phyloP scores from a whole-genome alignment of 2,329 filamentous ascomycete genomes.

The Alternaria sp. region DNA sequence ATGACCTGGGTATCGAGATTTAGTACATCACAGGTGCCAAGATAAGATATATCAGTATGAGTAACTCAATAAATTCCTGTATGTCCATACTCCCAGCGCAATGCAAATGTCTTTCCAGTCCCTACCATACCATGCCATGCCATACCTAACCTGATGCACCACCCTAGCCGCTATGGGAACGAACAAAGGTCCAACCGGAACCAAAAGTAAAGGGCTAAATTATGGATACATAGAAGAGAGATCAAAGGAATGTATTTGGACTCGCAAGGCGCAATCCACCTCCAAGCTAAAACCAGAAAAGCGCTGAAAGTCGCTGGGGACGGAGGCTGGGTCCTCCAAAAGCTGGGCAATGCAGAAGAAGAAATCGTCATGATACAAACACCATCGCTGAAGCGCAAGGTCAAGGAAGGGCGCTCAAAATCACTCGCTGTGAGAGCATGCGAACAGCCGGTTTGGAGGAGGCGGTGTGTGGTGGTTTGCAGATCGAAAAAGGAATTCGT shows the following conservation, averaged over 20 bases:
- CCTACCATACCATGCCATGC: background rate
- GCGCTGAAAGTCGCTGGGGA: slow-evolving; percentile 1
- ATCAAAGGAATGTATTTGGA: slow-evolving; percentile 12
- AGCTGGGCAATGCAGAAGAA: background rate
- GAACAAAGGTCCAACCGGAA: background rate
- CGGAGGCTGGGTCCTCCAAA: slow-evolving; percentile 2
- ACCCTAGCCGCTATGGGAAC: slow-evolving; percentile 5
- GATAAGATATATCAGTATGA: background rate
- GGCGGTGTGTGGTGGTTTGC: slow-evolving; percentile 3
- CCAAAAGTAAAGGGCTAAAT: slow-evolving; percentile 4
- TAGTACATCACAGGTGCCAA: background rate
- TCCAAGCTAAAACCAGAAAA: slow-evolving; percentile 3
- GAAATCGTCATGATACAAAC: slow-evolving; percentile 8
- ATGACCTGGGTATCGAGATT: background rate
- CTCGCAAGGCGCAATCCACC: slow-evolving; percentile 1
- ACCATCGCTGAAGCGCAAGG: slow-evolving; percentile 7
- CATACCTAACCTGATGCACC: slow-evolving; percentile 11
- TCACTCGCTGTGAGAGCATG: slow-evolving; percentile 2
- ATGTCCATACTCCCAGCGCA: background rate
- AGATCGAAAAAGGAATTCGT: slow-evolving; percentile 30
- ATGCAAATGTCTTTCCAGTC: slow-evolving; percentile 3
- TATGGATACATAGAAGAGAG: slow-evolving; percentile 16
- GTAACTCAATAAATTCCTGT: background rate
- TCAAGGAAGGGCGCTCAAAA: background rate
- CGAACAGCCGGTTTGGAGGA: background rate